phyloP scores from a whole-genome alignment of 352 stramenopile species.

The Phytophthora pistaciae region DNA sequence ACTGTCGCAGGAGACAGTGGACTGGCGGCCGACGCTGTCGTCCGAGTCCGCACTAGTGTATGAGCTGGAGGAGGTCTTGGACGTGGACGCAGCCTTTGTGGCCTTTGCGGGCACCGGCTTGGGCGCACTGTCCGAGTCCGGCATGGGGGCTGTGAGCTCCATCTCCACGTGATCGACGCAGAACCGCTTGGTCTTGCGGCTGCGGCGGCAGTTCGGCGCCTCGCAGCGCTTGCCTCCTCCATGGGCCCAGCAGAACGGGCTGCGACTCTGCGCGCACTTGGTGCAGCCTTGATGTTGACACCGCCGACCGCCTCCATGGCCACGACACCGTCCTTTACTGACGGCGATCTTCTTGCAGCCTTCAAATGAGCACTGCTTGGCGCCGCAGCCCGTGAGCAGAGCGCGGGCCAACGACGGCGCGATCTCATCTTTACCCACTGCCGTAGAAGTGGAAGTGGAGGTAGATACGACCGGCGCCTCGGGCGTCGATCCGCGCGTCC shows the following conservation, averaged over 20 bases:
- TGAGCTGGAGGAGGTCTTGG: slow-evolving; percentile 27
- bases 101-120: slow-evolving; percentile 11
- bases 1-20: slow-evolving; percentile 45
- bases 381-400: slow-evolving; percentile 59
- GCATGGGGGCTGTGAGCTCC: slow-evolving; percentile 48
- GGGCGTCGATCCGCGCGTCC: slow-evolving; percentile 36
- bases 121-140: slow-evolving; percentile 5
- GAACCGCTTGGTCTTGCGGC: slow-evolving; percentile 80
- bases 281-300: slow-evolving; percentile 73
- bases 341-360: slow-evolving; percentile 81
- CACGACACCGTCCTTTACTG: slow-evolving; percentile 74
- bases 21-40: slow-evolving; percentile 53
- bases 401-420: slow-evolving; percentile 50
- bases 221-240: slow-evolving; percentile 81
- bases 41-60: slow-evolving; percentile 52
- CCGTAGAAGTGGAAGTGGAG: slow-evolving; percentile 19
- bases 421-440: slow-evolving; percentile 40
- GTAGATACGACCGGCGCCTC: background rate
- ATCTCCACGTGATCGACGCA: slow-evolving; percentile 83
- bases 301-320: slow-evolving; percentile 73
- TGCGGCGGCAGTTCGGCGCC: slow-evolving; percentile 67
- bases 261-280: slow-evolving; percentile 82
- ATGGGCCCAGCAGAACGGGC: slow-evolving; percentile 79
- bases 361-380: slow-evolving; percentile 74
- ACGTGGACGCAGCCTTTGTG: slow-evolving; percentile 8